Conservation (phyloP, 2,329 filamentous ascomycete species). For the Colletotrichum tamarilloi region DNA sequence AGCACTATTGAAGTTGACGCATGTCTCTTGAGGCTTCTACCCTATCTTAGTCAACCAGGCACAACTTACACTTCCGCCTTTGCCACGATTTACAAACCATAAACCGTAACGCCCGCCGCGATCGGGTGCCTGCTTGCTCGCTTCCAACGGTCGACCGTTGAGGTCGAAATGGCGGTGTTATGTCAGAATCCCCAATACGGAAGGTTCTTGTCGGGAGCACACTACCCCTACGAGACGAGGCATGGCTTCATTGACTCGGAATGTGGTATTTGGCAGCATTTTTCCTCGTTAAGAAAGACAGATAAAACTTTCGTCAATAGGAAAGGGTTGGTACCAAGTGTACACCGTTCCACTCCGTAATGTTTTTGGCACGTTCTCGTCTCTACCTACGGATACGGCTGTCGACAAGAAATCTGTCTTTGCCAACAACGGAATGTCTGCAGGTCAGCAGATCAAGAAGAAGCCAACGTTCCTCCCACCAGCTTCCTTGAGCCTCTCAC, state of each 20-base stretch:
- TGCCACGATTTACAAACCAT: not conserved
- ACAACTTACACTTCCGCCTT: constrained; percentile 10
- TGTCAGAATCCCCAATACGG: not conserved
- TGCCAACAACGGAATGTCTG: not conserved
- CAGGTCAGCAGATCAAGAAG: constrained; percentile 13
- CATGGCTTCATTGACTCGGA: not conserved
- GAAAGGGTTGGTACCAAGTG: not conserved
- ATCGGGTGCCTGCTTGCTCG: constrained; percentile 1
- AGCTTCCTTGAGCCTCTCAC: constrained; percentile 41
- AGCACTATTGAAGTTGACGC: constrained; percentile 6
- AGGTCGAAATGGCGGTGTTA: not conserved
- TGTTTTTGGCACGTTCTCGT: not conserved
- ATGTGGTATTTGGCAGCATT: not conserved
- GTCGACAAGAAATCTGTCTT: constrained; percentile 1
- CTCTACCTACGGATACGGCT: not conserved
- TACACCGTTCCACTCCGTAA: not conserved
- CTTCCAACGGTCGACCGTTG: not conserved
- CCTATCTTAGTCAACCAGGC: constrained; percentile 5
- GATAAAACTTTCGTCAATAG: not conserved
- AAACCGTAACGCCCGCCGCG: constrained; percentile 2
- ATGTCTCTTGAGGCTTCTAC: constrained; percentile 3
- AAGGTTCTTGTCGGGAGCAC: not conserved
- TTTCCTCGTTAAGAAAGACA: not conserved
- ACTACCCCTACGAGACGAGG: not conserved
- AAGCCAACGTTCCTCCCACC: not conserved